A percentile compares a stretch with the other conserved stretches of the same genome.
These are phyloP conservation scores for Metschnikowia kofuensis DNA, from an alignment of 805 yeast genomes.

Conservation along the genomic window DNA sequence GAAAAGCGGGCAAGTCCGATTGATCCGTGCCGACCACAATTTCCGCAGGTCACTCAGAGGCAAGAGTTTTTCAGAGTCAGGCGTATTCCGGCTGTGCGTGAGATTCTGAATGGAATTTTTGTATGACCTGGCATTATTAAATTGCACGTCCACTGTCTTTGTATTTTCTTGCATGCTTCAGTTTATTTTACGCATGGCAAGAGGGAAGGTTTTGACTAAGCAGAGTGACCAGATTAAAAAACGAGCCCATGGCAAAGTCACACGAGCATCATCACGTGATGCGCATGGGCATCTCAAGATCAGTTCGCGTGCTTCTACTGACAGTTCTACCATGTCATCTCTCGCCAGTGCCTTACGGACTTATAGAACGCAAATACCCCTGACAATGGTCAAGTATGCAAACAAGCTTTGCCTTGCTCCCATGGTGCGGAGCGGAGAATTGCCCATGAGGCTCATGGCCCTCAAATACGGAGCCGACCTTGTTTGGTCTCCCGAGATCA, in stretches of 20 bases:
- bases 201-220: too few species aligned
- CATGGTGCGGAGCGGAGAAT: slow-evolving; percentile 94
- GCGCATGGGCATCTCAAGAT: neutral
- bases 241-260: neutral
- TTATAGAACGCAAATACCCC: neutral
- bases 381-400: slow-evolving; percentile 58
- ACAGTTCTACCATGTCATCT: neutral
- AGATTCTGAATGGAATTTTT: too few species aligned
- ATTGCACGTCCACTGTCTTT: too few species aligned
- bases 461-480: slow-evolving; percentile 86
- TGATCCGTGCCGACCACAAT: neutral
- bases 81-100: neutral
- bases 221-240: too few species aligned
- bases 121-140: too few species aligned
- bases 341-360: neutral
- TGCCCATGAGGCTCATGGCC: slow-evolving; percentile 82
- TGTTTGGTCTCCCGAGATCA: slow-evolving; percentile 92
- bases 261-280: slow-evolving; percentile 1
- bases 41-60: neutral
- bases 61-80: neutral
- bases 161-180: too few species aligned
- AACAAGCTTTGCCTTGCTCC: slow-evolving; percentile 90
- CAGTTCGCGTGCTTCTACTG: neutral
- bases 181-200: too few species aligned
- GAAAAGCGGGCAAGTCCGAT: neutral